phyloP scores from a whole-genome alignment of 441 rosid genomes.

The Jatropha multifida region DNA sequence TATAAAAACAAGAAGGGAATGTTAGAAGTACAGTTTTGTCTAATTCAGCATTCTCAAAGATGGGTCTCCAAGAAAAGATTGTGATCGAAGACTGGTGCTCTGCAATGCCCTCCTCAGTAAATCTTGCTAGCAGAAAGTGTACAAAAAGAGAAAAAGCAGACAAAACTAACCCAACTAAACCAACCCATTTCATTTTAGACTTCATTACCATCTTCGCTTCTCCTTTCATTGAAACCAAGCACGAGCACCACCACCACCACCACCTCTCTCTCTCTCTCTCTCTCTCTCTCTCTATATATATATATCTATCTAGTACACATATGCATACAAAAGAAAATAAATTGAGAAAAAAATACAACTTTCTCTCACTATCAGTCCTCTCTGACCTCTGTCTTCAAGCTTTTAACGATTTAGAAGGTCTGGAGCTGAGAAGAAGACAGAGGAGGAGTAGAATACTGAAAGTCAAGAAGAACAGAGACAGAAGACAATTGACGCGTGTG shows the following conservation, averaged over 20 bases:
- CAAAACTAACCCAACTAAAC: constrained; percentile 71
- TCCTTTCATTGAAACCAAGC: constrained; percentile 49
- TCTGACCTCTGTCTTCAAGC: background rate
- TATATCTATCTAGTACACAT: background rate
- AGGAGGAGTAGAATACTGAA: background rate
- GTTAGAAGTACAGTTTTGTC: constrained; percentile 38
- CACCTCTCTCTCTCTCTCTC: constrained; percentile 9
- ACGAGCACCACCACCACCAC: background rate
- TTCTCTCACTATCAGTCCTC: background rate
- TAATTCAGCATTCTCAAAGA: constrained; percentile 64
- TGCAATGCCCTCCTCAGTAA: constrained; percentile 61
- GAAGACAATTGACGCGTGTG: constrained; percentile 11
- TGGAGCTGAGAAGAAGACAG: constrained; percentile 20
- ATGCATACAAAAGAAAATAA: background rate
- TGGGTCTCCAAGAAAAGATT: constrained; percentile 96
- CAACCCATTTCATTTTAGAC: constrained; percentile 93
- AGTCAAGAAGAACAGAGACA: constrained; percentile 18
- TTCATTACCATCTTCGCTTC: constrained; percentile 70
- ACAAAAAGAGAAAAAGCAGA: constrained; percentile 72
- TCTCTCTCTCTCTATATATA: constrained; percentile 3
- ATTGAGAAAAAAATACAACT: background rate
- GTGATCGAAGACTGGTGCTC: constrained; percentile 79
- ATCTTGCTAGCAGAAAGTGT: constrained; percentile 86
- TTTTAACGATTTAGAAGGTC: background rate
- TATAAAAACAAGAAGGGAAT: background rate